Conservation (phyloP, 768 basidiomycete species). For the Phylloporus arenicola region DNA sequence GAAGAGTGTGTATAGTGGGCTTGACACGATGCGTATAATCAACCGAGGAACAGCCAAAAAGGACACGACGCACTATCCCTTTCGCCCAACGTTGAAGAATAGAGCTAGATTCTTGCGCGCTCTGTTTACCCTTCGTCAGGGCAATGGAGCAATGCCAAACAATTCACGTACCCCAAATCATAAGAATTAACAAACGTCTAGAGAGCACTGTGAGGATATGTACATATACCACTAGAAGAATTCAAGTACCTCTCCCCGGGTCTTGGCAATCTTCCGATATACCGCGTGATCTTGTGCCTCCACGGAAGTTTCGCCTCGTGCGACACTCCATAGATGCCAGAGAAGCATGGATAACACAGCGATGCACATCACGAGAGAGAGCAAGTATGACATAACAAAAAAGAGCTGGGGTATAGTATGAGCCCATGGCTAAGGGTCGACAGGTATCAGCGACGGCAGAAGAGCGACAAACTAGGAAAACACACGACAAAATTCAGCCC, state of each 20-base stretch:
- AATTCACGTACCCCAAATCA: constrained; percentile 64
- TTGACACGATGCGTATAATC: constrained; percentile 26
- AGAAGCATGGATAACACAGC: constrained; percentile 66
- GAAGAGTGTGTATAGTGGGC: constrained; percentile 73
- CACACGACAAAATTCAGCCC: constrained; percentile 47
- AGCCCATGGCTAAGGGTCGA: constrained; percentile 41
- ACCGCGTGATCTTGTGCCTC: constrained; percentile 84
- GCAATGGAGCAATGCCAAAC: not conserved
- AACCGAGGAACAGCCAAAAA: not conserved
- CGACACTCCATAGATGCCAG: constrained; percentile 70
- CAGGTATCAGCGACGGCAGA: not conserved
- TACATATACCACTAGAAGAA: not conserved
- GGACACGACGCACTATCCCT: constrained; percentile 68
- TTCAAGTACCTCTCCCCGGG: constrained; percentile 58
- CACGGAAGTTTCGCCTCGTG: constrained; percentile 79
- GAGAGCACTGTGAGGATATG: not conserved
- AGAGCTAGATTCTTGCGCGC: constrained; percentile 63
- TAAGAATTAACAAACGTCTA: constrained; percentile 87
- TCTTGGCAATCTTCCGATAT: constrained; percentile 64
- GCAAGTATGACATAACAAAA: constrained; percentile 72
- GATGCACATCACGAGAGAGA: constrained; percentile 68
- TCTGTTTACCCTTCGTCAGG: constrained; percentile 14
- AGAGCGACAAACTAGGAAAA: not conserved
- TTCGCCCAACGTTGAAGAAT: constrained; percentile 82
- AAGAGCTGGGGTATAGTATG: constrained; percentile 60